Base-by-base conservation (phyloP, 1,284 basidiomycete species). In the Cryptococcus jaspeensis region DNA sequence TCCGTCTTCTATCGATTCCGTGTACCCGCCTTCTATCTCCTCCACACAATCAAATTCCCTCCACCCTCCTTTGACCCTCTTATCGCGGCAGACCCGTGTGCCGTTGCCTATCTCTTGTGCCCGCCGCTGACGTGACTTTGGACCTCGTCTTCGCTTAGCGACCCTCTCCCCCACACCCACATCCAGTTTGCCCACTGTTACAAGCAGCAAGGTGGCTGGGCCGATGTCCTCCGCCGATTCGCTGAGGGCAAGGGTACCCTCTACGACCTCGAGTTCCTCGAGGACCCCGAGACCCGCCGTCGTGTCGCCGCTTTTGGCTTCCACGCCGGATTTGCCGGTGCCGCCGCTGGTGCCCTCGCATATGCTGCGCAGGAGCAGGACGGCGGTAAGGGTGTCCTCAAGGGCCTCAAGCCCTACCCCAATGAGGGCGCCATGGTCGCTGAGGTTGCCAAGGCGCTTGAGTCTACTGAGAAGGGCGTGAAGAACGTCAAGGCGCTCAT, bases 171-270 rank as follows among this genome's bases (percentile, higher is more conserved):
- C 12, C 93, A 97, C 80, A 94, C 90, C 9, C 96, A 99, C 79
- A 95, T 99, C 76, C 94, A 98, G 75, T 99, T 99, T 69, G 95
- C 94, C 2, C 96, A 99, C 78, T 98, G 95, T 80, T 99, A 92
- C 84, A 99, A 99, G 81, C 81, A 86, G 50, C 96, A 99, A 78
- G 92, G 83, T 1, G 96, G 96, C 40, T 99, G 96, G 95, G 83
- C 86, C 16, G 82, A 87, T 50, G 86, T 99, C 28, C 85, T 99
- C 42, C 82, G 85, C 32, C 89, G 96, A 43, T 99, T 99, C 83
- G 82, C 86, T 75, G 82, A 84, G 58, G 96, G 95, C 25, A 83
- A 85, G 37, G 95, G 95, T 23, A 89, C 86, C 38, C 82, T 99
- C 45, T 98, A 99, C 80, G 96, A 99, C 78, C 82, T 99, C 60